These are phyloP conservation scores for Pinus taeda DNA, from an alignment of 75 land plant genomes.

Conservation along the genomic window DNA sequence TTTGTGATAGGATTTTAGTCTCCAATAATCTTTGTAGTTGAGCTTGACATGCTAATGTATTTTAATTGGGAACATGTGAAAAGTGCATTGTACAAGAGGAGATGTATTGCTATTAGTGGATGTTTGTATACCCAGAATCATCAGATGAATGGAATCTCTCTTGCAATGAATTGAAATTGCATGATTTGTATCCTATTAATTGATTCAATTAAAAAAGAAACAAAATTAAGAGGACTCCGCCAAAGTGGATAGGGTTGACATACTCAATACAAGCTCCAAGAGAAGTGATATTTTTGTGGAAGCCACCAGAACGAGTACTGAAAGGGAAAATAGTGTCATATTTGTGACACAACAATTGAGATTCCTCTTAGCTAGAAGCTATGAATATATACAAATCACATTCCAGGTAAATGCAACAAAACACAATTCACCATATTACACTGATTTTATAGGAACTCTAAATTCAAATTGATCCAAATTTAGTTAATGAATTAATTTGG, in stretches of 20 bases:
- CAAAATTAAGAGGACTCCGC: no score
- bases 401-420: constrained; percentile 81
- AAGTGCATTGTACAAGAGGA: constrained; percentile 49
- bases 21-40: constrained; percentile 74
- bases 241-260: not conserved
- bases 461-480: no score
- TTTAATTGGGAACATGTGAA: constrained; percentile 68
- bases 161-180: constrained; percentile 1
- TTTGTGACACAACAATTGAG: constrained; percentile 74
- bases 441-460: no score
- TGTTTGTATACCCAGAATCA: not conserved
- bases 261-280: constrained; percentile 36
- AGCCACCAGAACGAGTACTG: constrained; percentile 62
- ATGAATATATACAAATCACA: constrained; percentile 74
- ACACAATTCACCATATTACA: not conserved
- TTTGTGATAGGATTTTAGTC: constrained; percentile 56
- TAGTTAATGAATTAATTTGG: no score
- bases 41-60: constrained; percentile 66
- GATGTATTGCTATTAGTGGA: constrained; percentile 7
- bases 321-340: constrained; percentile 55
- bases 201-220: no score
- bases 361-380: constrained; percentile 41
- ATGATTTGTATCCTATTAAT: no score
- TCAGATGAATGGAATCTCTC: not conserved
- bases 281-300: constrained; percentile 26